Evolutionary conservation across 176 grass and related monocot species (phyloP).

Genomic region (Oryza meridionalis): DNA sequence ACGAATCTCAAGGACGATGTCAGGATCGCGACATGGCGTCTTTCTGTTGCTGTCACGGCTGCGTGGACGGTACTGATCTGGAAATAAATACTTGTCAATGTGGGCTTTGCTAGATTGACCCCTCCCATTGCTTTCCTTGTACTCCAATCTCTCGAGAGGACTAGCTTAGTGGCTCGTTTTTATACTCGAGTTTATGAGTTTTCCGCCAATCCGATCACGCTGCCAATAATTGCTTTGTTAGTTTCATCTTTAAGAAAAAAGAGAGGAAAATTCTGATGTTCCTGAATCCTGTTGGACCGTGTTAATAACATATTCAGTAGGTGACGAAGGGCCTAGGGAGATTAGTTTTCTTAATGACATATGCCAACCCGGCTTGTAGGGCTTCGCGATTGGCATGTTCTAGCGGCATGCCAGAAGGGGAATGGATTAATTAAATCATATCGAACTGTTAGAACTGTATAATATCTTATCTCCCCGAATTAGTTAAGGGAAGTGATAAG

Average conservation of each 20-base stretch:
- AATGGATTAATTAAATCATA: conserved; percentile 22
- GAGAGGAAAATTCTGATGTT: not conserved
- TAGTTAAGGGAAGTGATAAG: conserved; percentile 39
- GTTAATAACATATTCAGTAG: conserved; percentile 43
- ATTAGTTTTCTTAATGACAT: conserved; percentile 60
- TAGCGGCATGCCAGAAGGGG: conserved; percentile 29
- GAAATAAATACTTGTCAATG: not conserved
- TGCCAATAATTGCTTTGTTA: conserved; percentile 32
- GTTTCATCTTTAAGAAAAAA: not conserved
- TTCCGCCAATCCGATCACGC: conserved; percentile 46
- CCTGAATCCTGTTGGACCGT: not conserved
- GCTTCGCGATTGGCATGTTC: conserved; percentile 29
- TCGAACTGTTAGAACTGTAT: conserved; percentile 39
- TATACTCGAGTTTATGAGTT: conserved; percentile 26
- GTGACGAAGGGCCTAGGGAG: conserved; percentile 36
- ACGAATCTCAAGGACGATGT: conserved; percentile 27
- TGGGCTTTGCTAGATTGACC: not conserved
- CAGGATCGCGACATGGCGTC: not conserved
- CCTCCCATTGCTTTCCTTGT: conserved; percentile 49
- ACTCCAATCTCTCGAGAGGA: conserved; percentile 37
- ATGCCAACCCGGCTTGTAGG: conserved; percentile 15
- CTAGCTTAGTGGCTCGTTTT: not conserved
- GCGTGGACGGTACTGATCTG: conserved; percentile 44
- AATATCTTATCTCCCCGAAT: conserved; percentile 49
- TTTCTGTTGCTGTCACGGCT: conserved; percentile 32